Evolutionary conservation across 345 rosid species (phyloP).

Genomic region (Gossypium thurberi): DNA sequence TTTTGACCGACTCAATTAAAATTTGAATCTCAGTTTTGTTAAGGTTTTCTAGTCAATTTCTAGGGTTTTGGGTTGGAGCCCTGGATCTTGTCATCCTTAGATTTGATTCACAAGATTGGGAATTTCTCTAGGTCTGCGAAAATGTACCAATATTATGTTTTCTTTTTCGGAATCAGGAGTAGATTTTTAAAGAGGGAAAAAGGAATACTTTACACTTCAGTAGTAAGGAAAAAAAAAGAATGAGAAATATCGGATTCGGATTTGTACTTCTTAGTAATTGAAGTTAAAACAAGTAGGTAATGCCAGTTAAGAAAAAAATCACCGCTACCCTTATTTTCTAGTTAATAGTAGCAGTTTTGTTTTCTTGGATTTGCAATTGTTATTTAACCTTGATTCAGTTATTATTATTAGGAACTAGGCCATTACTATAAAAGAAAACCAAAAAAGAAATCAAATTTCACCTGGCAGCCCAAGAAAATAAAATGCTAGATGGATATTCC

Average conservation of each 20-base stretch:
- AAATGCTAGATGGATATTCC: background rate
- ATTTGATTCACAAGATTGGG: background rate
- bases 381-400: background rate
- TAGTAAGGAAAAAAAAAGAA: background rate
- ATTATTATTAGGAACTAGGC: background rate
- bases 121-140: constrained; percentile 9
- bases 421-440: background rate
- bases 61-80: constrained; percentile 5
- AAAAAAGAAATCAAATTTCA: background rate
- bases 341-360: background rate
- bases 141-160: constrained; percentile 8
- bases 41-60: background rate
- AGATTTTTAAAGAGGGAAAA: background rate
- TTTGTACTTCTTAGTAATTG: background rate
- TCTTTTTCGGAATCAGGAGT: background rate
- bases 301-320: background rate
- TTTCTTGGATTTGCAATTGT: background rate
- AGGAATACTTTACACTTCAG: background rate
- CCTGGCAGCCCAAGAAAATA: background rate
- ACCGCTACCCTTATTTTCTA: background rate
- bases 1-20: background rate
- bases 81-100: background rate
- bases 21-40: constrained; percentile 5
- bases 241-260: background rate
- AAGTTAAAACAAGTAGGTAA: background rate